phyloP scores from a whole-genome alignment of 306 rosid genomes.

The Oemleria cerasiformis region DNA sequence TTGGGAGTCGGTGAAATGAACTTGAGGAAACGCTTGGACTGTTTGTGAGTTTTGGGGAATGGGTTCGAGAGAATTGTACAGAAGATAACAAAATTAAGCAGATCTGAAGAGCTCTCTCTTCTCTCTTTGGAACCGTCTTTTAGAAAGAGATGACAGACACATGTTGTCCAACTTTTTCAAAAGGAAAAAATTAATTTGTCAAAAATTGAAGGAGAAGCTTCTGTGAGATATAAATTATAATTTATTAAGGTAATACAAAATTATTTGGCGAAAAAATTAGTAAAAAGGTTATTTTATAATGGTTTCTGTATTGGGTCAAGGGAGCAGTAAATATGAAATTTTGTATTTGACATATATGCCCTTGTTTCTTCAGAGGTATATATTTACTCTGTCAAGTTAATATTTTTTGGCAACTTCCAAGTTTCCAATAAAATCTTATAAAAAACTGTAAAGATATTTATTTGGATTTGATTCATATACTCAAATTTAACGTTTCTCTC shows the following conservation, averaged over 20 bases:
- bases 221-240: constrained; percentile 8
- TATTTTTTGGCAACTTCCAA: constrained; percentile 1
- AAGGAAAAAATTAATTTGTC: background rate
- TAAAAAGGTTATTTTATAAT: background rate
- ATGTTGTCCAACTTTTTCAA: constrained; percentile 20
- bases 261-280: constrained; percentile 9
- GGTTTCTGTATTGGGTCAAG: constrained; percentile 12
- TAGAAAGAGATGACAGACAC: constrained; percentile 44
- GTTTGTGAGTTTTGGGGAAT: constrained; percentile 8
- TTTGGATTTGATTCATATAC: background rate
- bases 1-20: background rate
- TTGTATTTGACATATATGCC: constrained; percentile 17
- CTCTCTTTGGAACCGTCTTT: constrained; percentile 22
- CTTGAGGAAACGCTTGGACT: constrained; percentile 15
- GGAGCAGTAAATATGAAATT: constrained; percentile 11
- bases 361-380: background rate
- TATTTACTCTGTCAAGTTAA: no score
- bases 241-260: background rate
- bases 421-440: no score
- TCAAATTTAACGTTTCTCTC: background rate
- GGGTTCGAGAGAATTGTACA: constrained; percentile 16
- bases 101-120: constrained; percentile 35
- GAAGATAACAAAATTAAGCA: constrained; percentile 20
- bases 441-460: background rate
- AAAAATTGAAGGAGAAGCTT: constrained; percentile 47